phyloP scores from a whole-genome alignment of 192 early-diverging fungal genomes.

The Dissophora globulifera region DNA sequence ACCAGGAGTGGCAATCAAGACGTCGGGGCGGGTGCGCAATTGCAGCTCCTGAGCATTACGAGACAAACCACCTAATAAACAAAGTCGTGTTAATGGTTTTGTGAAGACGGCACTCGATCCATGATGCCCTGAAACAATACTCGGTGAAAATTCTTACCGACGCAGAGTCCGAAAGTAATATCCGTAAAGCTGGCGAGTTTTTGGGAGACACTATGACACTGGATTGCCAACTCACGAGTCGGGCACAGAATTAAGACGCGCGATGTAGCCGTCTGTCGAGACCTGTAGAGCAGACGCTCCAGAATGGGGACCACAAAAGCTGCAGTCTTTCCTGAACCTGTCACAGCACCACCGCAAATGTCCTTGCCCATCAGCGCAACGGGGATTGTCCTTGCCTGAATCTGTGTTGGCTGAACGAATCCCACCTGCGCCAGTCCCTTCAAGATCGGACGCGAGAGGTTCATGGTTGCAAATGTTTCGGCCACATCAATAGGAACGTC shows the following conservation, averaged over 20 bases:
- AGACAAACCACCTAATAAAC: slow-evolving; percentile 78
- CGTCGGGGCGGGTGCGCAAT: slow-evolving; percentile 85
- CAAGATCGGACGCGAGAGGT: slow-evolving; percentile 94
- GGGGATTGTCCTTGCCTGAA: slow-evolving; percentile 94
- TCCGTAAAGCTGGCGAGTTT: slow-evolving; percentile 91
- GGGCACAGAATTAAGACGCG: slow-evolving; percentile 94
- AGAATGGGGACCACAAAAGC: slow-evolving; percentile 97
- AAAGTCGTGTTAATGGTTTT: too few species aligned
- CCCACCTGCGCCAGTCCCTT: slow-evolving; percentile 90
- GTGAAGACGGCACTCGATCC: too few species aligned
- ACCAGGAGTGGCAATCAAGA: slow-evolving; percentile 98
- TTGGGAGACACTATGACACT: slow-evolving; percentile 92
- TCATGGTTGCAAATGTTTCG: slow-evolving; percentile 92
- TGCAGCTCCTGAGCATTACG: slow-evolving; percentile 89
- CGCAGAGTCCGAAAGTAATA: slow-evolving; percentile 86
- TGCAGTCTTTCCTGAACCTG: slow-evolving; percentile 98
- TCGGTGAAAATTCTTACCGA: slow-evolving; percentile 53
- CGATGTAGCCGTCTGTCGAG: slow-evolving; percentile 78
- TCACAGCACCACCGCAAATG: slow-evolving; percentile 97
- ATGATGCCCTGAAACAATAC: neutral
- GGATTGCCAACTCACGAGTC: slow-evolving; percentile 97
- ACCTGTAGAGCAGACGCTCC: slow-evolving; percentile 93
- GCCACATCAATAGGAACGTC: slow-evolving; percentile 57
- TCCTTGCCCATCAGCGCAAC: slow-evolving; percentile 95
- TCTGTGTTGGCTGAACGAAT: slow-evolving; percentile 92